These are phyloP conservation scores for Globisporangium radiosum DNA, from an alignment of 352 stramenopile genomes.

Conservation along the genomic window DNA sequence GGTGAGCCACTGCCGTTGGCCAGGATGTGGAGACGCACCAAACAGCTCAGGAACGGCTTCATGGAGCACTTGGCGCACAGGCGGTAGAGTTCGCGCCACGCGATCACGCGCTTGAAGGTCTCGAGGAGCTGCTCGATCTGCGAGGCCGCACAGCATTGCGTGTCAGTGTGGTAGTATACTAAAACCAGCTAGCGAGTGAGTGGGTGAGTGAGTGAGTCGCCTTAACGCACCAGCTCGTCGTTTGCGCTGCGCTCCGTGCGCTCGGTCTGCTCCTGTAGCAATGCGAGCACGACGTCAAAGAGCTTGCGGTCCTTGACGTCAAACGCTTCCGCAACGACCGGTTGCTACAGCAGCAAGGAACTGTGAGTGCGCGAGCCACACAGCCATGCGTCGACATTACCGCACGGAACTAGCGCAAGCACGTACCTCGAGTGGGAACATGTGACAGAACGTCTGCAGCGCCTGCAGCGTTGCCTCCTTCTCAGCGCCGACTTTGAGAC, in stretches of 20 bases:
- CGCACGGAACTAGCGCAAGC: too few species aligned
- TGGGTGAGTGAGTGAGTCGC: background rate
- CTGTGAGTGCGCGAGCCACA: too few species aligned
- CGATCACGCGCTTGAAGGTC: constrained; percentile 68
- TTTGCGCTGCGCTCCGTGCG: constrained; percentile 40
- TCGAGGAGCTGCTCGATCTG: constrained; percentile 62
- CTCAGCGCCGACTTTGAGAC: constrained; percentile 40
- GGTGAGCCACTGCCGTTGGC: too few species aligned
- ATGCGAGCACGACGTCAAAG: constrained; percentile 62
- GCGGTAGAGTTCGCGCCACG: constrained; percentile 76
- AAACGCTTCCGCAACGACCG: constrained; percentile 21
- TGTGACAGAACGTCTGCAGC: constrained; percentile 63
- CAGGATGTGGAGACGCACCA: constrained; percentile 21
- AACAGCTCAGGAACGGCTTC: constrained; percentile 73
- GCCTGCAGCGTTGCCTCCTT: constrained; percentile 38
- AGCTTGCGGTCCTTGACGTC: constrained; percentile 77
- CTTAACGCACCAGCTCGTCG: constrained; percentile 36
- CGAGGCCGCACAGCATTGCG: too few species aligned
- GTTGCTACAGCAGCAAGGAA: constrained; percentile 1
- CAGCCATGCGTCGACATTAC: too few species aligned
- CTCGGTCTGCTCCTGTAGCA: constrained; percentile 63
- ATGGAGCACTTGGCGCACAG: constrained; percentile 76
- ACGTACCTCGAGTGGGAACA: constrained; percentile 63
- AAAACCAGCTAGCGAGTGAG: too few species aligned
- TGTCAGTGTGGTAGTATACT: too few species aligned